These are phyloP conservation scores for Stellera chamaejasme DNA, from an alignment of 345 rosid genomes.

Conservation along the genomic window DNA sequence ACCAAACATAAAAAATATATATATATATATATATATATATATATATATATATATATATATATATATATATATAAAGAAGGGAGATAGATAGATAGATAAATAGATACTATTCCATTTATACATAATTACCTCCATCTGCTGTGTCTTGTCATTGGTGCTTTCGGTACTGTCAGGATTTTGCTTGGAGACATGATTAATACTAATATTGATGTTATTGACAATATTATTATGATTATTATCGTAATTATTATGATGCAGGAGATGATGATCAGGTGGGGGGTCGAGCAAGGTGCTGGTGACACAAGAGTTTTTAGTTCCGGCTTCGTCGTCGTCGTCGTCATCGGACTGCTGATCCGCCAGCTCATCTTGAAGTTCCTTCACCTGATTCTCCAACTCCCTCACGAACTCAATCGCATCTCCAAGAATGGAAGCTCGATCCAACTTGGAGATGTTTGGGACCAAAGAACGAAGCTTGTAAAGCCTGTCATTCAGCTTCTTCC, in stretches of 20 bases:
- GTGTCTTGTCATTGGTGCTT: slow-evolving; percentile 49
- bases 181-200: slow-evolving; percentile 24
- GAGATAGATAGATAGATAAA: slow-evolving; percentile 3
- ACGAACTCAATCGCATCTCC: slow-evolving; percentile 89
- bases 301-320: slow-evolving; percentile 24
- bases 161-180: slow-evolving; percentile 37
- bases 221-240: too few relatives aligned
- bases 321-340: slow-evolving; percentile 55
- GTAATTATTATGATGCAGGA: too few relatives aligned
- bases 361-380: slow-evolving; percentile 79
- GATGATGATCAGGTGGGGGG: too few relatives aligned
- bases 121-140: slow-evolving; percentile 82
- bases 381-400: slow-evolving; percentile 69
- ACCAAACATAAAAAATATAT: too few relatives aligned
- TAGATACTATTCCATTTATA: too few relatives aligned
- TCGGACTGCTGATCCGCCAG: slow-evolving; percentile 65
- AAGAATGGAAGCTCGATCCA: slow-evolving; percentile 85
- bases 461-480: slow-evolving; percentile 70
- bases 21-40: too few relatives aligned
- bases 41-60: too few relatives aligned
- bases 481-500: slow-evolving; percentile 90
- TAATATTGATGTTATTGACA: slow-evolving; percentile 12
- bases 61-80: too few relatives aligned
- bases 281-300: slow-evolving; percentile 1
- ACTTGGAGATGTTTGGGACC: slow-evolving; percentile 82